Base-by-base conservation (phyloP, 768 basidiomycete genomes). In the Lentinula sp. region DNA sequence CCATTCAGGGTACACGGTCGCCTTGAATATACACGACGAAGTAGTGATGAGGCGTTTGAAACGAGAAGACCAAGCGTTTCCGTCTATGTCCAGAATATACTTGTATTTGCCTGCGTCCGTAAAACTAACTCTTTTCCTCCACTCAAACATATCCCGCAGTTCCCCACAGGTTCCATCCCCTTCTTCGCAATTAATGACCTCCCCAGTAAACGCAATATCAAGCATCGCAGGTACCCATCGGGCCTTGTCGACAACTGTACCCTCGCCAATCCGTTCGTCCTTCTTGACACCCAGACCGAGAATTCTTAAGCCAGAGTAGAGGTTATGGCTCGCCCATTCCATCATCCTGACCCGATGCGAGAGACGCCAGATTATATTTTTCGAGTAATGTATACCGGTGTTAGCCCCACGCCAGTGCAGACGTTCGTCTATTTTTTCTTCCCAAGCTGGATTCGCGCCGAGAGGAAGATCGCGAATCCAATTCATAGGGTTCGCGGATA, bases 1-100 rank as follows among this genome's bases (percentile, higher is more conserved):
- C 89, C 89, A 90, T 71, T 89, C 89, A 0, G 87, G 87, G 67
- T 86, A 89, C 63, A 89, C 80, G 0, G 87, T 89, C 39, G 84
- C 76, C 67, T 89, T 89, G 74, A 90, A 82, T 5, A 89, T 74
- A 15, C 87, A 72, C 0, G 87, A 77, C 28, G 87, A 86, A 23
- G 82, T 78, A 2, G 83, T 83, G 4, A 89, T 76, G 2, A 89
- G 73, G 4, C 86, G 75, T 62, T 86, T 85, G 69, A 89, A 90
- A 4, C 86, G 78, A n/a, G 82, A 77, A 3, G 85, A 86, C 86
- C 87, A 88, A 1, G 85, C 87, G 60, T 85, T 84, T 7, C 84
- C 85, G 62, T 86, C 84, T 59, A 85, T 81, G 61, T 86, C 84
- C 34, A 85, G 63, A 55, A 84, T 76, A 70, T 85, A 87, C 70